Conservation (phyloP, 108 stramenopile genomes). For the Nitzschia sp. region DNA sequence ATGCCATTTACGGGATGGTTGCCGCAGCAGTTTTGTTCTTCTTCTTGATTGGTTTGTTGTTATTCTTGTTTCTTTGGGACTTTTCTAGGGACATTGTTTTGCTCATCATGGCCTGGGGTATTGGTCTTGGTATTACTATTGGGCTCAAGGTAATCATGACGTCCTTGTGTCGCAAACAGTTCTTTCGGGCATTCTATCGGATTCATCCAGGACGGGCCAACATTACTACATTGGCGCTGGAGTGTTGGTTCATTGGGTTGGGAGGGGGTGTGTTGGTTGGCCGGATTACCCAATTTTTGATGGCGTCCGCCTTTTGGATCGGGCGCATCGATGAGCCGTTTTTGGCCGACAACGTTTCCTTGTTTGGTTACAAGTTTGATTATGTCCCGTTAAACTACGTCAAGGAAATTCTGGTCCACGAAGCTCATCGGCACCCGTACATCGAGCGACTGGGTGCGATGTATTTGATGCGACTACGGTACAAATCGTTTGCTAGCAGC, state of each 20-base stretch:
- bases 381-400: conserved; percentile 26
- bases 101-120: conserved; percentile 29
- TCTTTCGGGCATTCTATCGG: conserved; percentile 38
- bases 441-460: conserved; percentile 57
- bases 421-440: conserved; percentile 68
- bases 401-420: conserved; percentile 43
- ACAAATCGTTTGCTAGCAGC: conserved; percentile 48
- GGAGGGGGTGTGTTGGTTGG: conserved; percentile 45
- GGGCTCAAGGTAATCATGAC: conserved; percentile 38
- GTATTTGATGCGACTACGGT: conserved; percentile 63
- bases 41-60: conserved; percentile 16
- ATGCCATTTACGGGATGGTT: conserved; percentile 31
- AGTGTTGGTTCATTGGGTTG: conserved; percentile 48
- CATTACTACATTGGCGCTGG: conserved; percentile 24
- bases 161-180: conserved; percentile 26
- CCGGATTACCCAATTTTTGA: conserved; percentile 32
- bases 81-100: conserved; percentile 24
- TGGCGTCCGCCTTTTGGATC: conserved; percentile 38
- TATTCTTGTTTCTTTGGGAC: conserved; percentile 43
- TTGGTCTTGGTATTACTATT: conserved; percentile 39
- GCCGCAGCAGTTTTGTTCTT: conserved; percentile 33
- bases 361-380: conserved; percentile 29
- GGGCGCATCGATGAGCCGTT: conserved; percentile 65
- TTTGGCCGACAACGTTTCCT: conserved; percentile 46
- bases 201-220: conserved; percentile 28